A percentile compares a stretch with the other conserved stretches of the same genome.
Evolutionary conservation across 1,284 basidiomycete genomes (phyloP).

Genomic region (Cryptococcus floricola): DNA sequence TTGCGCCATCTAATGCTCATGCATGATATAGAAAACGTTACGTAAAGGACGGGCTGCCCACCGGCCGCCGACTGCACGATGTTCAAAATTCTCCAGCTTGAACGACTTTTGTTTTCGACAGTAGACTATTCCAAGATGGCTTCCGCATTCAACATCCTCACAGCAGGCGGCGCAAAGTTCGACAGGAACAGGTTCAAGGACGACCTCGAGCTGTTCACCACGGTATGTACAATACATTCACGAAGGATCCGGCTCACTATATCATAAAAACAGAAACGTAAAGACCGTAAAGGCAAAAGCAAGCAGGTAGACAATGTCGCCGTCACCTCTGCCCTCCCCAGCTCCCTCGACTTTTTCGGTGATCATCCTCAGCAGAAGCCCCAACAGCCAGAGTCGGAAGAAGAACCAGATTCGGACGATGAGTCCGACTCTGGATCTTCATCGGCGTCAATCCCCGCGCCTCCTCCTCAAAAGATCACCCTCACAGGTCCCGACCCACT

Average conservation of each 20-base stretch:
- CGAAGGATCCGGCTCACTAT: background rate
- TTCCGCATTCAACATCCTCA: constrained; percentile 68
- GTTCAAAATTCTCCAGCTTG: background rate
- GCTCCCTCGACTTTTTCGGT: constrained; percentile 83
- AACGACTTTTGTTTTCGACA: background rate
- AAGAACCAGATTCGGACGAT: constrained; percentile 19
- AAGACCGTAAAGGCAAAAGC: constrained; percentile 47
- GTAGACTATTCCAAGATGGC: constrained; percentile 22
- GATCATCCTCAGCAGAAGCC: constrained; percentile 58
- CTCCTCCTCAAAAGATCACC: constrained; percentile 47
- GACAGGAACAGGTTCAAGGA: constrained; percentile 70
- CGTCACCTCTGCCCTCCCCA: constrained; percentile 55
- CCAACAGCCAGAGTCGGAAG: constrained; percentile 34
- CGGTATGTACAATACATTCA: constrained; percentile 7
- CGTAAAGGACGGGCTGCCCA: background rate
- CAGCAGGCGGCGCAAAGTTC: constrained; percentile 69
- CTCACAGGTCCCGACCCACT: constrained; percentile 43
- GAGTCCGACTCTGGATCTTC: constrained; percentile 18
- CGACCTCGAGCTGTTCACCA: constrained; percentile 66
- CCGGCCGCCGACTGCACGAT: background rate
- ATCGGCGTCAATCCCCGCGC: constrained; percentile 23
- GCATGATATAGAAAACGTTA: background rate
- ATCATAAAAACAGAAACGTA: constrained; percentile 24
- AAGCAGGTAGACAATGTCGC: constrained; percentile 15
- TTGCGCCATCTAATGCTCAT: background rate